A percentile compares a stretch with the other conserved stretches of the same genome.
phyloP scores from a whole-genome alignment of 1,284 basidiomycete species.

The Ganoderma boninense region DNA sequence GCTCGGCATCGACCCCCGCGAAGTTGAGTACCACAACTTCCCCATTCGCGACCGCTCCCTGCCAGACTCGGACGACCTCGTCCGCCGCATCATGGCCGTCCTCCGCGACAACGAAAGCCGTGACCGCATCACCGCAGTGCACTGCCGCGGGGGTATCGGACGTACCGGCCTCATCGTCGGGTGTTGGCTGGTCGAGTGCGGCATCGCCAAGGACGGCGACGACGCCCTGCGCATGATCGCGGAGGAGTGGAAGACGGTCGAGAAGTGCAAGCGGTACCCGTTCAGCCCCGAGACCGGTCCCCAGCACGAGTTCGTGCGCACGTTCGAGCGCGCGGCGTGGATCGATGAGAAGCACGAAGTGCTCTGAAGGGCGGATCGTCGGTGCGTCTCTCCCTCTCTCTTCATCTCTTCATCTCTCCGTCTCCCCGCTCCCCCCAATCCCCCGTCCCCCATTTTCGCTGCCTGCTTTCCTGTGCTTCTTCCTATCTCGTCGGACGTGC shows the following conservation, averaged over 20 bases:
- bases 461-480: not conserved
- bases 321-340: slow-evolving; percentile 46
- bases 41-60: slow-evolving; percentile 75
- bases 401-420: no score
- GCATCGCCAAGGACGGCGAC: slow-evolving; percentile 63
- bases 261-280: slow-evolving; percentile 77
- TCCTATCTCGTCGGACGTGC: not conserved
- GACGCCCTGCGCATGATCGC: slow-evolving; percentile 72
- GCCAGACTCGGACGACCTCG: slow-evolving; percentile 62
- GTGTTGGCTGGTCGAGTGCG: slow-evolving; percentile 79
- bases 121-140: slow-evolving; percentile 68
- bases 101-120: slow-evolving; percentile 63
- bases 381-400: slow-evolving; percentile 13
- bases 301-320: slow-evolving; percentile 75
- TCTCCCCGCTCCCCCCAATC: not conserved
- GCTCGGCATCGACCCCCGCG: slow-evolving; percentile 59
- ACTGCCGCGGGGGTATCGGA: slow-evolving; percentile 81
- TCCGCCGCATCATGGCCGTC: slow-evolving; percentile 63
- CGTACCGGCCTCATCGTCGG: slow-evolving; percentile 79
- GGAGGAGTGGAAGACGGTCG: slow-evolving; percentile 74
- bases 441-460: not conserved
- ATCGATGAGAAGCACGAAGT: slow-evolving; percentile 35
- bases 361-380: slow-evolving; percentile 32
- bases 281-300: slow-evolving; percentile 81
- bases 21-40: slow-evolving; percentile 77